Evolutionary conservation across 2,329 filamentous ascomycete species (phyloP).

Genomic region (Neurospora crassa): DNA sequence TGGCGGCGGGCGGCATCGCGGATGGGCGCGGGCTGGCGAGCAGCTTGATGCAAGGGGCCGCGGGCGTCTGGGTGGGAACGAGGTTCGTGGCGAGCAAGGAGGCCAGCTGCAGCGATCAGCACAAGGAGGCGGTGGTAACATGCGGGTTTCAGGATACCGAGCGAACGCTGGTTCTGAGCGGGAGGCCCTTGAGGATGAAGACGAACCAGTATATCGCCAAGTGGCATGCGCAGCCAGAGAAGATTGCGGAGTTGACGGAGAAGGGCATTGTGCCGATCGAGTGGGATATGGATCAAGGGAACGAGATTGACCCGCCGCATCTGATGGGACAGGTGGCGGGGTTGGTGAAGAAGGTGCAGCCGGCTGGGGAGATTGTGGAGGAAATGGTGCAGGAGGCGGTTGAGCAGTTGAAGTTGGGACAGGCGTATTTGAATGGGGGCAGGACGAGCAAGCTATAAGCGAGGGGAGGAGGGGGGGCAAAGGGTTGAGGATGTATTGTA

Average conservation of each 20-base stretch:
- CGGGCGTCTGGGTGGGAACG: slow-evolving; percentile 90
- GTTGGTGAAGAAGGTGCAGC: slow-evolving; percentile 65
- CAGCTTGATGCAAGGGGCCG: slow-evolving; percentile 77
- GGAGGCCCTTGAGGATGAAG: slow-evolving; percentile 69
- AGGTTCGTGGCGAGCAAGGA: slow-evolving; percentile 79
- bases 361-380: slow-evolving; percentile 73
- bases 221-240: slow-evolving; percentile 70
- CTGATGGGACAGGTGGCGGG: slow-evolving; percentile 92
- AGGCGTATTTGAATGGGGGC: slow-evolving; percentile 42
- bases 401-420: slow-evolving; percentile 53
- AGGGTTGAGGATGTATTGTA: background rate
- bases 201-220: slow-evolving; percentile 73
- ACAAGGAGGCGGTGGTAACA: slow-evolving; percentile 76
- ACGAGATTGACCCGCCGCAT: slow-evolving; percentile 77
- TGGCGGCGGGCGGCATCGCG: slow-evolving; percentile 81
- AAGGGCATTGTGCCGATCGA: slow-evolving; percentile 71
- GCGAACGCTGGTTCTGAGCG: slow-evolving; percentile 72
- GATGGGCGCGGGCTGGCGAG: slow-evolving; percentile 74
- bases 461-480: slow-evolving; percentile 14
- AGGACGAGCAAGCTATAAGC: slow-evolving; percentile 29
- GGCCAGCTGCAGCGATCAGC: slow-evolving; percentile 68
- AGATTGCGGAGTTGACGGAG: slow-evolving; percentile 67
- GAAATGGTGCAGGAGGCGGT: slow-evolving; percentile 80
- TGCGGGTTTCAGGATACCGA: slow-evolving; percentile 73
- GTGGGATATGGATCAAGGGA: slow-evolving; percentile 72